A percentile compares a stretch with the other conserved stretches of the same genome.
Conservation (phyloP, 2,329 filamentous ascomycete species). For the Colletotrichum australisinense region DNA sequence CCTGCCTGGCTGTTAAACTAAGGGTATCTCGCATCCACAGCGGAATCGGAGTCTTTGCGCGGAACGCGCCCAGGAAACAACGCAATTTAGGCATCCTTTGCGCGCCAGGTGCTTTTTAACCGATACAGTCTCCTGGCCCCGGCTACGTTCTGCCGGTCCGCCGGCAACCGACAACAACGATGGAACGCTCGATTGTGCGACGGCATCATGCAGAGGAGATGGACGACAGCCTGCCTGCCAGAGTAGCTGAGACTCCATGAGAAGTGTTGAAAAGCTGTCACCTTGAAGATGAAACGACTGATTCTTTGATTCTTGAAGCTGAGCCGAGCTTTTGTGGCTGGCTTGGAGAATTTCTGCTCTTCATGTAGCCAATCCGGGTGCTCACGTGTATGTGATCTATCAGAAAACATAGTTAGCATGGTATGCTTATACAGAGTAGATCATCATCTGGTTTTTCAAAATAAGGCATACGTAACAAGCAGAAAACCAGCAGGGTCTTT, state of each 20-base stretch:
- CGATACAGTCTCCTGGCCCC: neutral
- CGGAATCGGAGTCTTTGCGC: slow-evolving; percentile 21
- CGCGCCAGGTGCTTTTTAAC: neutral
- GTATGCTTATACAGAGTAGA: neutral
- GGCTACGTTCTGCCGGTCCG: slow-evolving; percentile 5
- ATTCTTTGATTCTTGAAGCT: neutral
- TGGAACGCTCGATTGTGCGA: neutral
- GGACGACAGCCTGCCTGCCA: neutral
- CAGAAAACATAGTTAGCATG: neutral
- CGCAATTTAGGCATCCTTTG: slow-evolving; percentile 8
- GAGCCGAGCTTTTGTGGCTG: neutral
- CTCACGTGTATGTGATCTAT: neutral
- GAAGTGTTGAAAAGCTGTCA: neutral
- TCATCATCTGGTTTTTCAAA: neutral
- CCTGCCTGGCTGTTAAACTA: slow-evolving; percentile 1
- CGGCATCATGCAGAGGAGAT: neutral
- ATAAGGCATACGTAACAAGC: neutral
- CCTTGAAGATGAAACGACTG: neutral
- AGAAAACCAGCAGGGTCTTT: neutral
- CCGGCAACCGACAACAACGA: neutral
- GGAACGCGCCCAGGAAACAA: neutral
- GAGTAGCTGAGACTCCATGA: neutral
- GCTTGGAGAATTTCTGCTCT: neutral
- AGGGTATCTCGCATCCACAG: slow-evolving; percentile 10
- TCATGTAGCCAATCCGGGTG: neutral